Base-by-base conservation (phyloP, 2,329 filamentous ascomycete species). In the Fusarium sp. region DNA sequence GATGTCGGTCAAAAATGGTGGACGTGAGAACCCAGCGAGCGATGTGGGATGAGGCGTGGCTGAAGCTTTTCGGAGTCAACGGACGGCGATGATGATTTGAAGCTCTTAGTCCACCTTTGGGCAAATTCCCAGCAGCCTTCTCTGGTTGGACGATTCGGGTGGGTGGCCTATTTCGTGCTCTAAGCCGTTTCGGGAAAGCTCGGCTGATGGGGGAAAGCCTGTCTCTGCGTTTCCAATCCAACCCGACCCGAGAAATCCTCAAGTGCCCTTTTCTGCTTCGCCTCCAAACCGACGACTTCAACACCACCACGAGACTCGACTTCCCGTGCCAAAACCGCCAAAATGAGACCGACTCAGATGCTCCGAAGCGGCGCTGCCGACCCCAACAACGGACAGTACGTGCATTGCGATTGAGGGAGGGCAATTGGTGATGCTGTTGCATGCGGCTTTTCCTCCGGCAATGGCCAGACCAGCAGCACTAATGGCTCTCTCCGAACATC, bases 331-430 rank as follows among this genome's bases (percentile, higher is more conserved):
- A 70, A 70, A 68, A 54, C 69, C 66, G 64, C 52, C 74, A 82
- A 74, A 57, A 82, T 82, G 80, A 80, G 79, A 79, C 80, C 80
- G 73, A 81, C 80, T 57, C 80, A 81, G 75, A 73, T 73, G 68
- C 76, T 81, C 64, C 73, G 70, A 72, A 70, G 69, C 56, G 71
- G 71, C 60, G 65, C 75, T 67, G 75, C 74, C 65, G 78, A 79
- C 66, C 76, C 72, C 50, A 74, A 76, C 65, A 78, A 80, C 70
- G 77, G 77, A 72, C 74, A 80, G 79, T 80, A 79, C 56, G 79
- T 80, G 54, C 51, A 56, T 31, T 57, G 49, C 64, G 42, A 59
- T 36, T 42, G 26, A 44, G 49, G 40, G 54, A 62, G 57, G 51
- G 52, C 59, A 69, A 70, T 74, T 74, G 71, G 52, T 36, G 57